phyloP scores from a whole-genome alignment of 2,329 filamentous ascomycete species.

The Colletotrichum tabaci region DNA sequence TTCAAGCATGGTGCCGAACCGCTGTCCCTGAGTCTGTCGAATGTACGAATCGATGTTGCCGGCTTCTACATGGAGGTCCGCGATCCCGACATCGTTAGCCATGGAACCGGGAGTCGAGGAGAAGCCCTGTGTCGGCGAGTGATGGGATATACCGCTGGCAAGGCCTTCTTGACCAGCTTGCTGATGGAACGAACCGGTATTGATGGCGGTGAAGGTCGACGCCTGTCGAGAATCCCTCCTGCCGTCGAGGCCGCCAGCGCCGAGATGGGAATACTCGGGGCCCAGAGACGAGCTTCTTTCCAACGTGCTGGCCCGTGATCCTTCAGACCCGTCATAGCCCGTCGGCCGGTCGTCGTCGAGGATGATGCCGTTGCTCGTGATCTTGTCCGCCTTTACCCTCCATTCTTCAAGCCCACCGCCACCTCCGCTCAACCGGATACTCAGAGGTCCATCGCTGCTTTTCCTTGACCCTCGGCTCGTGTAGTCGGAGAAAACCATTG shows the following conservation, averaged over 20 bases:
- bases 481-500: slow-evolving; percentile 58
- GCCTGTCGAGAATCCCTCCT: slow-evolving; percentile 45
- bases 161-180: slow-evolving; percentile 13
- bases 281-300: slow-evolving; percentile 50
- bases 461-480: slow-evolving; percentile 47
- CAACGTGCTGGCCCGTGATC: slow-evolving; percentile 49
- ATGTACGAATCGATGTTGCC: slow-evolving; percentile 35
- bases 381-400: slow-evolving; percentile 55
- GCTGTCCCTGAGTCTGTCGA: slow-evolving; percentile 35
- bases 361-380: slow-evolving; percentile 62
- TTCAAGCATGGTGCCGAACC: slow-evolving; percentile 30
- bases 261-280: slow-evolving; percentile 44
- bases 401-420: slow-evolving; percentile 72
- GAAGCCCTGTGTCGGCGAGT: slow-evolving; percentile 33
- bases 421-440: slow-evolving; percentile 58
- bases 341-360: slow-evolving; percentile 50
- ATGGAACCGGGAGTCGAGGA: slow-evolving; percentile 1
- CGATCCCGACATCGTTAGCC: slow-evolving; percentile 6
- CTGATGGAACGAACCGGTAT: slow-evolving; percentile 41
- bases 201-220: slow-evolving; percentile 58
- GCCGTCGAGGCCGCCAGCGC: slow-evolving; percentile 29
- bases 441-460: slow-evolving; percentile 52
- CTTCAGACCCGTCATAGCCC: slow-evolving; percentile 45
- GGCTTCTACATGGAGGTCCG: background rate
- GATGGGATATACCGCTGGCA: slow-evolving; percentile 15